These are phyloP conservation scores for Dentipellis sp. DNA, from an alignment of 768 basidiomycete genomes.

Conservation along the genomic window DNA sequence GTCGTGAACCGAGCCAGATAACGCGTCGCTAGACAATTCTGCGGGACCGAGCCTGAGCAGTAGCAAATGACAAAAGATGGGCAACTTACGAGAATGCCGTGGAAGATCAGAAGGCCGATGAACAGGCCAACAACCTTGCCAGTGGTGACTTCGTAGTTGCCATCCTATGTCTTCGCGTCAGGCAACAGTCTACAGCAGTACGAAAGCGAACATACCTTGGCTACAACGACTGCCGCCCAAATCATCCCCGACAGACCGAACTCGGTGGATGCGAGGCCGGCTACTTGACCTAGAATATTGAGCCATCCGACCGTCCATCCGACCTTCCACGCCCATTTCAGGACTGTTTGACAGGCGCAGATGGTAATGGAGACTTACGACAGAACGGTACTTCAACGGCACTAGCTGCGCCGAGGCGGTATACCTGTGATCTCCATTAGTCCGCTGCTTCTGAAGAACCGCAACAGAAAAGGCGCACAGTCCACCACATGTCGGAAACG, in stretches of 20 bases:
- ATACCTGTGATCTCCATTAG: conserved; percentile 35
- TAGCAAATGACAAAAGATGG: background rate
- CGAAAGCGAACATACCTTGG: conserved; percentile 28
- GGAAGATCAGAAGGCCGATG: conserved; percentile 62
- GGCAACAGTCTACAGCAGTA: background rate
- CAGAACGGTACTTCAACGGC: conserved; percentile 54
- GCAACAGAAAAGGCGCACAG: conserved; percentile 31
- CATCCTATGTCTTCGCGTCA: conserved; percentile 25
- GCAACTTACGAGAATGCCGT: conserved; percentile 54
- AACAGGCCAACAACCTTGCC: conserved; percentile 78
- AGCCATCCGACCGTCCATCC: conserved; percentile 81
- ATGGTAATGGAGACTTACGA: conserved; percentile 26
- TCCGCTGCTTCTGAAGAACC: background rate
- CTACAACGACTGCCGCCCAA: conserved; percentile 62
- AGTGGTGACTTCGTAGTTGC: conserved; percentile 48
- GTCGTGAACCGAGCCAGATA: conserved; percentile 67
- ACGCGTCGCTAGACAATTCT: conserved; percentile 69
- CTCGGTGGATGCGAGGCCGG: conserved; percentile 80
- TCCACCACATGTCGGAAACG: conserved; percentile 68
- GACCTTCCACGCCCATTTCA: conserved; percentile 27
- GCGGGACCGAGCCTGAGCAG: background rate
- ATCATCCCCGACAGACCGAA: conserved; percentile 78
- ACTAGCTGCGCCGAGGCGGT: conserved; percentile 75
- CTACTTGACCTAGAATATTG: conserved; percentile 77
- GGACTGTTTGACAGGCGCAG: background rate